Conservation (phyloP, 768 basidiomycete genomes). For the Boletus bicolor region DNA sequence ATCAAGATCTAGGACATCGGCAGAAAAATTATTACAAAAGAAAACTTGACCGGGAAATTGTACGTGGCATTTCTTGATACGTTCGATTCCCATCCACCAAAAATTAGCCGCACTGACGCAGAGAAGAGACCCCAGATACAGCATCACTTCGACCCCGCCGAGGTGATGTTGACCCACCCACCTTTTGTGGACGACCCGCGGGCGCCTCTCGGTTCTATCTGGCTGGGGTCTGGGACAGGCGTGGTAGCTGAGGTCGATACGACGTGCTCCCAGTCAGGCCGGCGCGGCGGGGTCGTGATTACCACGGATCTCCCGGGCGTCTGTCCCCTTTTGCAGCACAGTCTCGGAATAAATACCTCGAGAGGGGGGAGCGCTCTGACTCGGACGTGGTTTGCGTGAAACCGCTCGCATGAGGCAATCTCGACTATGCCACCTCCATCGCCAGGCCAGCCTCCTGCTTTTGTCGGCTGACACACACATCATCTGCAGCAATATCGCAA, state of each 20-base stretch:
- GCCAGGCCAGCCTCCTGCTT: slow-evolving; percentile 25
- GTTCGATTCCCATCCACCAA: too few relatives aligned
- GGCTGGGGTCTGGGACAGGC: slow-evolving; percentile 50
- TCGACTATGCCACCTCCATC: slow-evolving; percentile 41
- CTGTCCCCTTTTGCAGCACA: slow-evolving; percentile 43
- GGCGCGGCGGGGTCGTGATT: slow-evolving; percentile 37
- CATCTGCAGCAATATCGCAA: slow-evolving; percentile 64
- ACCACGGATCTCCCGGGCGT: slow-evolving; percentile 51
- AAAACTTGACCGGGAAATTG: too few relatives aligned
- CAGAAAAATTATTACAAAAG: too few relatives aligned
- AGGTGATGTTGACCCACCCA: slow-evolving; percentile 44
- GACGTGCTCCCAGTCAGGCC: not conserved
- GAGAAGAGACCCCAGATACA: slow-evolving; percentile 47
- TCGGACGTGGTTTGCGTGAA: slow-evolving; percentile 34
- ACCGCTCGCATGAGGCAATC: slow-evolving; percentile 71
- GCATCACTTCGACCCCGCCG: slow-evolving; percentile 59
- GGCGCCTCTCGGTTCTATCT: slow-evolving; percentile 45
- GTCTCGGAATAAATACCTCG: slow-evolving; percentile 23
- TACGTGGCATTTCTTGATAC: too few relatives aligned
- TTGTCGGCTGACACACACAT: slow-evolving; percentile 51
- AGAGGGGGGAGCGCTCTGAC: slow-evolving; percentile 19
- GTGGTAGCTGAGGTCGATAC: slow-evolving; percentile 23
- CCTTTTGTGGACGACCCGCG: slow-evolving; percentile 34
- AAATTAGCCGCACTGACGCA: too few relatives aligned
- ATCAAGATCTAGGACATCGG: too few relatives aligned